Percentiles rank a stretch among this genome's conserved stretches.
Evolutionary conservation across 2,329 filamentous ascomycete genomes (phyloP).

Genomic region (Camillea tinctor): DNA sequence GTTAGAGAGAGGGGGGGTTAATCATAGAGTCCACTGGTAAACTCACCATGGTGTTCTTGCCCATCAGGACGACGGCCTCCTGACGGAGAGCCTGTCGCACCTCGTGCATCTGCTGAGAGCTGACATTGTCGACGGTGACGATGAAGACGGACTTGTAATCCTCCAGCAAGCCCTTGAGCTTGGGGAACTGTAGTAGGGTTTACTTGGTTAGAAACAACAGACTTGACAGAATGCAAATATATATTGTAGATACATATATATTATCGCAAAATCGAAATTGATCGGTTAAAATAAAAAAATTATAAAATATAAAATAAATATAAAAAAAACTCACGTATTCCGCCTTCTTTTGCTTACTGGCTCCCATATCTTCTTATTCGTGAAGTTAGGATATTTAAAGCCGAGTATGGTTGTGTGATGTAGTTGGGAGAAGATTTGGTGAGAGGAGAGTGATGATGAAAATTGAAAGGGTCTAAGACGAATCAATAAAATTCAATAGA

Average conservation of each 20-base stretch:
- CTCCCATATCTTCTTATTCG: slow-evolving; percentile 96
- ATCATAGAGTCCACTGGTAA: too few species aligned
- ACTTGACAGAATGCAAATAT: too few species aligned
- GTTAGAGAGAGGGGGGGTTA: neutral
- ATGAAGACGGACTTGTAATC: slow-evolving; percentile 98
- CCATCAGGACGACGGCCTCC: slow-evolving; percentile 95
- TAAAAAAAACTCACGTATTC: slow-evolving; percentile 43
- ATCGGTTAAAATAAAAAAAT: too few species aligned
- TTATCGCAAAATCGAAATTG: neutral
- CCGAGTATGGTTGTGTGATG: slow-evolving; percentile 37
- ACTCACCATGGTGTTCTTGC: slow-evolving; percentile 99
- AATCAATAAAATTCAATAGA: neutral
- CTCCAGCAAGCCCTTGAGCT: slow-evolving; percentile 97
- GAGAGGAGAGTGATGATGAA: slow-evolving; percentile 13
- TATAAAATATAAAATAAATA: too few species aligned
- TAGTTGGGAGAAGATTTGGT: slow-evolving; percentile 8
- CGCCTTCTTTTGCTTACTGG: slow-evolving; percentile 91
- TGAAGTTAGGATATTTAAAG: slow-evolving; percentile 99
- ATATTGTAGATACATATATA: too few species aligned
- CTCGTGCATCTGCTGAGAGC: slow-evolving; percentile 99
- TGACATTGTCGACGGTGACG: slow-evolving; percentile 98
- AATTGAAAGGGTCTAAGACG: slow-evolving; percentile 2
- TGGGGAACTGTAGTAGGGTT: slow-evolving; percentile 81
- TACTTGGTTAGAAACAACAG: slow-evolving; percentile 7
- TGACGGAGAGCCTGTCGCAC: slow-evolving; percentile 90